Conservation (phyloP, 225 moss, liverwort and hornwort species). For the Lunularia cruciata region DNA sequence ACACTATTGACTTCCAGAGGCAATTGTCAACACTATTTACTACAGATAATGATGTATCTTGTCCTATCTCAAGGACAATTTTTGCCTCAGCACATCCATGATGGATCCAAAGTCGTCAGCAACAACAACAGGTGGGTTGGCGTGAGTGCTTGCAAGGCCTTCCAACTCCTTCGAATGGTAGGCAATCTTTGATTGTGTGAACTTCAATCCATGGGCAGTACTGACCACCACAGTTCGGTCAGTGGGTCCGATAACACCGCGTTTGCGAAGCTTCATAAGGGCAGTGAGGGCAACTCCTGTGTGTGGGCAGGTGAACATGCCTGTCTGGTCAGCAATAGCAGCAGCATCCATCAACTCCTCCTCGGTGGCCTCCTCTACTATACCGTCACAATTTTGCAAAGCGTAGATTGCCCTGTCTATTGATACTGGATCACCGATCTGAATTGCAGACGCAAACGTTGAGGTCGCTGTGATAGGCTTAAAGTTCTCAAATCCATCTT, state of each 20-base stretch:
- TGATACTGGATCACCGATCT: conserved; percentile 52
- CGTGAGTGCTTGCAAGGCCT: conserved; percentile 30
- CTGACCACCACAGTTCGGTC: conserved; percentile 51
- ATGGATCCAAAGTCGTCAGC: conserved; percentile 49
- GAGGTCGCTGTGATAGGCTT: conserved; percentile 43
- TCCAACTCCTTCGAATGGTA: conserved; percentile 49
- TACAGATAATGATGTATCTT: background rate
- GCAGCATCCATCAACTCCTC: conserved; percentile 50
- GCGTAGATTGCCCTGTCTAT: conserved; percentile 50
- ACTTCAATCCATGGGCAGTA: conserved; percentile 56
- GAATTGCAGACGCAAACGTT: conserved; percentile 52
- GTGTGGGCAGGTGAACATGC: conserved; percentile 57
- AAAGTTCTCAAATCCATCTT: conserved; percentile 45
- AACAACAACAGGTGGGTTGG: conserved; percentile 47
- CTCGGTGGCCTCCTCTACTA: conserved; percentile 54
- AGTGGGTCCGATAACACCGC: conserved; percentile 37
- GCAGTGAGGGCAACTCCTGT: conserved; percentile 52
- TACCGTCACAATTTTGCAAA: conserved; percentile 38
- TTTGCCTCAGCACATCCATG: conserved; percentile 49
- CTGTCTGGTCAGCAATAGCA: conserved; percentile 42
- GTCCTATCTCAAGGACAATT: conserved; percentile 42
- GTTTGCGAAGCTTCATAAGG: conserved; percentile 39
- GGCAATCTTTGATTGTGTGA: conserved; percentile 52
- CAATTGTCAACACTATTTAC: background rate
- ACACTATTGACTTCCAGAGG: background rate